Conservation (phyloP, 2,329 filamentous ascomycete genomes). For the Xylariales sp. region DNA sequence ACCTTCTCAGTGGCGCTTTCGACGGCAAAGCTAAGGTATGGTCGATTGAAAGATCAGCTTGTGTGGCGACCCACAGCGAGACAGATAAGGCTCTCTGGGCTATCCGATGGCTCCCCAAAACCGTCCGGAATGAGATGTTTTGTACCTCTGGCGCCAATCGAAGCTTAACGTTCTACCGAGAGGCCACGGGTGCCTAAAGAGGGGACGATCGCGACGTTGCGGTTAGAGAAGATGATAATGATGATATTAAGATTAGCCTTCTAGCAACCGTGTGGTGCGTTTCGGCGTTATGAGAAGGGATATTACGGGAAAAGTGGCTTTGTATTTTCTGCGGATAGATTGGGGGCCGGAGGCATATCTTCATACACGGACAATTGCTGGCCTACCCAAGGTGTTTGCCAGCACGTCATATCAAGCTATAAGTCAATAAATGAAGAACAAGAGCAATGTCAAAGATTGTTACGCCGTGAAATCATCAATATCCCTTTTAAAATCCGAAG, state of each 20-base stretch:
- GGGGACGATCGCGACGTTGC: not conserved
- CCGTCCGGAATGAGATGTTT: constrained; percentile 75
- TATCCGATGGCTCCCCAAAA: constrained; percentile 85
- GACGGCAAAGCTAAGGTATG: constrained; percentile 97
- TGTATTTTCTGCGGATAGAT: constrained; percentile 30
- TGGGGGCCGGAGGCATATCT: constrained; percentile 14
- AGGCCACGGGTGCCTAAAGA: constrained; percentile 73
- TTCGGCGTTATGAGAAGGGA: constrained; percentile 44
- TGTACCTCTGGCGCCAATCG: constrained; percentile 81
- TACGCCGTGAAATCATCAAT: not conserved
- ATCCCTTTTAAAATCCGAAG: not conserved
- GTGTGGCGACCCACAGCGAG: constrained; percentile 94
- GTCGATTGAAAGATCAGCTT: constrained; percentile 84
- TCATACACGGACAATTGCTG: constrained; percentile 15
- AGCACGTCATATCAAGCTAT: constrained; percentile 14
- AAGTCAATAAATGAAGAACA: constrained; percentile 8
- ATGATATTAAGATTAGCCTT: constrained; percentile 22
- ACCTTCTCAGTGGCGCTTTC: constrained; percentile 85
- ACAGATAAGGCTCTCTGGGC: constrained; percentile 87
- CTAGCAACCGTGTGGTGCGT: constrained; percentile 35
- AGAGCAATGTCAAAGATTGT: not conserved
- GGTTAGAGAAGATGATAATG: constrained; percentile 7
- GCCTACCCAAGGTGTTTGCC: constrained; percentile 7
- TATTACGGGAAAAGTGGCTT: constrained; percentile 38
- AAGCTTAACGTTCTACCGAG: constrained; percentile 84